These are phyloP conservation scores for Melampsora americana DNA, from an alignment of 1,284 basidiomycete genomes.

Conservation along the genomic window DNA sequence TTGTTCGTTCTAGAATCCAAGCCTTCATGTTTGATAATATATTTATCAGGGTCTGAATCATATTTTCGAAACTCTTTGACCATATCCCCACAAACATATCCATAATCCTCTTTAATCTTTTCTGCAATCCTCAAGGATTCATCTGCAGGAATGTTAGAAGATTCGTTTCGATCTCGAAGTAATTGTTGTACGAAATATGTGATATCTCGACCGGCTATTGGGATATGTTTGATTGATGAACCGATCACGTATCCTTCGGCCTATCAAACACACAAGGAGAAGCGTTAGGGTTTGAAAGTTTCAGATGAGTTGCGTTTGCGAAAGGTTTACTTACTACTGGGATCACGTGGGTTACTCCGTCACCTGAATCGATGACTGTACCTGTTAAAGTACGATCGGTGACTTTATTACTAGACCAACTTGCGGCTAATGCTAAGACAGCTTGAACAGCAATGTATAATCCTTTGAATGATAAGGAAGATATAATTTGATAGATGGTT, in stretches of 20 bases:
- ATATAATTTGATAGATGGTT: neutral
- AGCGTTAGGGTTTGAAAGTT: neutral
- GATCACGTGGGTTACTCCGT: slow-evolving; percentile 97
- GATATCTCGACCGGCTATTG: slow-evolving; percentile 96
- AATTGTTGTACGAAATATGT: slow-evolving; percentile 95
- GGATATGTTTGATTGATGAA: slow-evolving; percentile 98
- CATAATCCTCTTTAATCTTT: slow-evolving; percentile 97
- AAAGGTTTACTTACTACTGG: slow-evolving; percentile 65
- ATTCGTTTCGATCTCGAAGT: slow-evolving; percentile 91
- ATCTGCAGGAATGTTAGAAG: slow-evolving; percentile 84
- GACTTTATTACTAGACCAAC: slow-evolving; percentile 91
- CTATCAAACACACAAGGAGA: slow-evolving; percentile 46
- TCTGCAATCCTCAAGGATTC: slow-evolving; percentile 88
- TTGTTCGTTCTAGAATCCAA: slow-evolving; percentile 88
- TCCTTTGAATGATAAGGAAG: slow-evolving; percentile 57
- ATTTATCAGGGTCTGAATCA: slow-evolving; percentile 92
- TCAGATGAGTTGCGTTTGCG: neutral
- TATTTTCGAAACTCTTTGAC: slow-evolving; percentile 98
- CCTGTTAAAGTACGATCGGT: slow-evolving; percentile 86
- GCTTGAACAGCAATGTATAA: slow-evolving; percentile 98
- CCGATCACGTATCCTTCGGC: slow-evolving; percentile 99
- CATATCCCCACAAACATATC: slow-evolving; percentile 98
- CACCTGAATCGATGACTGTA: slow-evolving; percentile 97
- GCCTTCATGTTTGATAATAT: slow-evolving; percentile 90
- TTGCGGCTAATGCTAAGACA: slow-evolving; percentile 95